Conservation (phyloP, 192 early-diverging fungal genomes). For the Borealophlyctis nickersoniae region DNA sequence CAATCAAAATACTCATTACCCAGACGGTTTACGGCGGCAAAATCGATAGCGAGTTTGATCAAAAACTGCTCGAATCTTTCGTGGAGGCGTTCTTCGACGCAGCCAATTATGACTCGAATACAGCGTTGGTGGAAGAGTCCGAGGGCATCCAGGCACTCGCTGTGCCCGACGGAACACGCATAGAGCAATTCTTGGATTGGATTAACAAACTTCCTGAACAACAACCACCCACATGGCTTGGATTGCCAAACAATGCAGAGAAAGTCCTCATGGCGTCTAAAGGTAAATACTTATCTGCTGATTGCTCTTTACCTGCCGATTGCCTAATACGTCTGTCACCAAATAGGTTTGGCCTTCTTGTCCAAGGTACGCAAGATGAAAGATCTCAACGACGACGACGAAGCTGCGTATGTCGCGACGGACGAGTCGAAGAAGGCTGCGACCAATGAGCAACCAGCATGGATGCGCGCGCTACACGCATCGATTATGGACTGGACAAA, state of each 20-base stretch:
- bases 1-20: conserved; percentile 78
- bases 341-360: conserved; percentile 66
- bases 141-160: conserved; percentile 42
- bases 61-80: conserved; percentile 79
- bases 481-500: conserved; percentile 58
- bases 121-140: conserved; percentile 62
- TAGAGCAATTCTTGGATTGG: conserved; percentile 88
- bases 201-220: conserved; percentile 79
- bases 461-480: conserved; percentile 67
- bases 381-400: conserved; percentile 78
- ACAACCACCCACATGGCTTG: conserved; percentile 96
- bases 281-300: conserved; percentile 48
- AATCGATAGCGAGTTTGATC: conserved; percentile 91
- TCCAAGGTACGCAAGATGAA: conserved; percentile 83
- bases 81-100: conserved; percentile 78
- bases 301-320: background rate
- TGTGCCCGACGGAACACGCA: conserved; percentile 82
- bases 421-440: conserved; percentile 17
- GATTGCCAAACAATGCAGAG: conserved; percentile 91
- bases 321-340: conserved; percentile 5
- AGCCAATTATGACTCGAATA: conserved; percentile 76
- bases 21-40: conserved; percentile 96
- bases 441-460: conserved; percentile 54
- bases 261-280: conserved; percentile 79
- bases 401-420: conserved; percentile 31